Conservation (phyloP, 2,329 filamentous ascomycete genomes). For the Fusarium lateritium region DNA sequence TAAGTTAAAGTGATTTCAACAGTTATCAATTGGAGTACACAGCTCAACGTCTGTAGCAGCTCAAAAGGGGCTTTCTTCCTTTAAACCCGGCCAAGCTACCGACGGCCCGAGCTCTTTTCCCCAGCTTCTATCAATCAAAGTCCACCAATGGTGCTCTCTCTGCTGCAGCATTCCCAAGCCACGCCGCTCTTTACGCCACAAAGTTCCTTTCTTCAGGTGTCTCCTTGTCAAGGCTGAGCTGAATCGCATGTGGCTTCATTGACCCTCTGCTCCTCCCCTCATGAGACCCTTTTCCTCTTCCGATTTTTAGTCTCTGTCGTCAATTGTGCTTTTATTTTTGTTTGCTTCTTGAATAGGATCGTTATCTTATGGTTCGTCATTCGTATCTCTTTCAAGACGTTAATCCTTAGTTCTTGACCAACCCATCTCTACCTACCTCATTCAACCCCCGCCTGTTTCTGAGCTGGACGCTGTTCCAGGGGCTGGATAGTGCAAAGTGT, state of each 20-base stretch:
- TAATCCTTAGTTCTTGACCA: not conserved
- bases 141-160: slow-evolving; percentile 36
- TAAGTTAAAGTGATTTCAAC: not conserved
- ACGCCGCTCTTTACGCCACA: slow-evolving; percentile 24
- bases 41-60: not conserved
- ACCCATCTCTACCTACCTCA: not conserved
- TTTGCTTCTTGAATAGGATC: not conserved
- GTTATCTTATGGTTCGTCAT: not conserved
- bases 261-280: slow-evolving; percentile 1
- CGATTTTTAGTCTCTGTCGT: not conserved
- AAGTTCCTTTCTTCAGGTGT: slow-evolving; percentile 1
- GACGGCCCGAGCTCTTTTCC: slow-evolving; percentile 37
- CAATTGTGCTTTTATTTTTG: slow-evolving; percentile 3
- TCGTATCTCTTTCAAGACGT: not conserved
- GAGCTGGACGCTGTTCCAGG: slow-evolving; percentile 36
- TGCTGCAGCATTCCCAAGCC: slow-evolving; percentile 9
- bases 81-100: slow-evolving; percentile 14
- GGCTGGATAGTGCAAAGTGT: slow-evolving; percentile 49
- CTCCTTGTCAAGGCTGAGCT: slow-evolving; percentile 34
- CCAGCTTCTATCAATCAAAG: slow-evolving; percentile 10
- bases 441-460: slow-evolving; percentile 12
- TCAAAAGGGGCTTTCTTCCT: slow-evolving; percentile 24
- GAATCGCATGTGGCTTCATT: slow-evolving; percentile 36
- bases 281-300: slow-evolving; percentile 25
- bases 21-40: not conserved